Evolutionary conservation across 2,329 filamentous ascomycete species (phyloP).

Genomic region (Eurotiales sp.): DNA sequence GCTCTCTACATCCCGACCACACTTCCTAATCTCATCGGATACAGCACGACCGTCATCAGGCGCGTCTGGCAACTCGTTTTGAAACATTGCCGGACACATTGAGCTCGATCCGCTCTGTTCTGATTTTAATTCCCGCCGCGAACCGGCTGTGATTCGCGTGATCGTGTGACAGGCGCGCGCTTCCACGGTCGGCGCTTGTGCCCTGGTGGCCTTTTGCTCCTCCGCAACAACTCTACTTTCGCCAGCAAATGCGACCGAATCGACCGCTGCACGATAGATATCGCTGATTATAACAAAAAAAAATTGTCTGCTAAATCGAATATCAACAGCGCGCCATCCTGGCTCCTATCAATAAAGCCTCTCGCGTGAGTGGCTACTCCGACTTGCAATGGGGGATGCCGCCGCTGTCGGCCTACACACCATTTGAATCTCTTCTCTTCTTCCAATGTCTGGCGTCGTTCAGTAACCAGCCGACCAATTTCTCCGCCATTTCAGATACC

Average conservation of each 20-base stretch:
- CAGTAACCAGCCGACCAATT: slow-evolving; percentile 63
- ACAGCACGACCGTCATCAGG: neutral
- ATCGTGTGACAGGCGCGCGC: slow-evolving; percentile 6
- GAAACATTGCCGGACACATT: neutral
- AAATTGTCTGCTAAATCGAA: too few relatives aligned
- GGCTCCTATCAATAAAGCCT: slow-evolving; percentile 27
- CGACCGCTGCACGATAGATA: neutral
- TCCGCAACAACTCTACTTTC: neutral
- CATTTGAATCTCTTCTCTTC: slow-evolving; percentile 79
- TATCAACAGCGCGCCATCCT: slow-evolving; percentile 1
- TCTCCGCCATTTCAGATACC: slow-evolving; percentile 68
- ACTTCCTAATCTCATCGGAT: slow-evolving; percentile 6
- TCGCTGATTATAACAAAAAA: neutral
- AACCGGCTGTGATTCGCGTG: slow-evolving; percentile 1
- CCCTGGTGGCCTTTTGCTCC: slow-evolving; percentile 5
- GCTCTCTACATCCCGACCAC: too few relatives aligned
- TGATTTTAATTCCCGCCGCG: neutral
- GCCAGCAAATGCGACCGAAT: neutral
- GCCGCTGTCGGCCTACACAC: slow-evolving; percentile 66
- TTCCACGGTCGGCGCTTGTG: slow-evolving; percentile 6
- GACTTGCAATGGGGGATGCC: slow-evolving; percentile 53
- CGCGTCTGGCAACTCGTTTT: neutral
- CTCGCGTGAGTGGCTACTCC: slow-evolving; percentile 34
- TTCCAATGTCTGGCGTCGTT: slow-evolving; percentile 73
- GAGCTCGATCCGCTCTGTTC: neutral